These are phyloP conservation scores for Podospora sp. DNA, from an alignment of 495 filamentous ascomycete species.

Conservation along the genomic window DNA sequence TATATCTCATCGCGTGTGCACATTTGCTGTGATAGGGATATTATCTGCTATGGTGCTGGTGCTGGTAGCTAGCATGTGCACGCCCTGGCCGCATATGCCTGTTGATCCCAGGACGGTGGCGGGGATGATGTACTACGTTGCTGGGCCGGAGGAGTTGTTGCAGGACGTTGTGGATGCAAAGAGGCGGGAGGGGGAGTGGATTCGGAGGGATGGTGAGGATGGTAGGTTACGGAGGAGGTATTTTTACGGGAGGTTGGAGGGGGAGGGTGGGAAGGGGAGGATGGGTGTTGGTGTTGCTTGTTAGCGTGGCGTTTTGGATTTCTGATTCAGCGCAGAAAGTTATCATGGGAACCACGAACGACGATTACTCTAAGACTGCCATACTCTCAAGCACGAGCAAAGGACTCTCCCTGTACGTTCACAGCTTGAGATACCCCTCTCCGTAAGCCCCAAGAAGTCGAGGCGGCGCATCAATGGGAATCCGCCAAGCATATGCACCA, in stretches of 20 bases:
- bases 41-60: constrained; percentile 35
- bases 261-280: neutral
- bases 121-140: constrained; percentile 35
- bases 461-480: too few species aligned
- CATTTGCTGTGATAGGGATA: constrained; percentile 31
- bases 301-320: constrained; percentile 4
- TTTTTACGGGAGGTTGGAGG: constrained; percentile 20
- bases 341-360: too few species aligned
- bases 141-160: neutral
- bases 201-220: neutral
- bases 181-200: neutral
- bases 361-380: too few species aligned
- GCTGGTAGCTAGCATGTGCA: constrained; percentile 30
- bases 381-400: too few species aligned
- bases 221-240: neutral
- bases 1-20: constrained; percentile 29
- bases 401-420: too few species aligned
- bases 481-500: too few species aligned
- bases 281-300: neutral
- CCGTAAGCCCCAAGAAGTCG: too few species aligned
- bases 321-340: too few species aligned
- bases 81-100: constrained; percentile 37
- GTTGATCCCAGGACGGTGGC: constrained; percentile 39
- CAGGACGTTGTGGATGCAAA: neutral
- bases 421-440: too few species aligned